A percentile compares a stretch with the other conserved stretches of the same genome.
Conservation (phyloP, 345 rosid genomes). For the Eucalyptus rudis region DNA sequence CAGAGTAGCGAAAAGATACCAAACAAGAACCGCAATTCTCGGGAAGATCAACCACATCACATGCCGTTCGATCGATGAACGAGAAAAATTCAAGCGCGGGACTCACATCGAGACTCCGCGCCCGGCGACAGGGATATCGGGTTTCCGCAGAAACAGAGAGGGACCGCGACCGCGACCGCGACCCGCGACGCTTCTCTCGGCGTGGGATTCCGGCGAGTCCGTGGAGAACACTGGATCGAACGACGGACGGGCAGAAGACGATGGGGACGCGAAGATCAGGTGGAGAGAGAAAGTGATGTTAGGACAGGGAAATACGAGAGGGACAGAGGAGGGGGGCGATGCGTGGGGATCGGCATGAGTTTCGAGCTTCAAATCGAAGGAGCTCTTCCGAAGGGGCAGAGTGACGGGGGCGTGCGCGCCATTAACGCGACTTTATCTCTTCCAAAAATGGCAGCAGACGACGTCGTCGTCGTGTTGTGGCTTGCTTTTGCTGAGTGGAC, state of each 20-base stretch:
- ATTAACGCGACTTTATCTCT: not conserved
- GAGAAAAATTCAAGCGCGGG: not conserved
- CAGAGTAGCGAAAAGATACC: not conserved
- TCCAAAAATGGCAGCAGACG: not conserved
- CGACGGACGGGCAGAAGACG: not conserved
- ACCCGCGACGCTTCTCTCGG: not conserved
- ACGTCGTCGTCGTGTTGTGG: not conserved
- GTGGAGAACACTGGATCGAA: not conserved
- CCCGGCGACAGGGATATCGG: not conserved
- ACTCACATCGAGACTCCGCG: not conserved
- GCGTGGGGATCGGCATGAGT: constrained; percentile 4
- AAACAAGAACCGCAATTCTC: not conserved
- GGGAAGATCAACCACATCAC: not conserved
- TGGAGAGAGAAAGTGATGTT: not conserved
- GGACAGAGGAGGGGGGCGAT: not conserved
- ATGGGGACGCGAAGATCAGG: not conserved
- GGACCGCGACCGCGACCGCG: not conserved
- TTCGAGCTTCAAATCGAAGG: not conserved
- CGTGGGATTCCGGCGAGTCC: not conserved
- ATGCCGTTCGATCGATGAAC: not conserved
- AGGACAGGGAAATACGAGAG: not conserved
- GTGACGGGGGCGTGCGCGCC: not conserved
- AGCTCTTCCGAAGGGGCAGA: too few species aligned
- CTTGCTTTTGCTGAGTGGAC: not conserved
- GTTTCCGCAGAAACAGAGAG: not conserved